These are phyloP conservation scores for Beauveria pseudobassiana DNA, from an alignment of 2,329 filamentous ascomycete species.

Conservation along the genomic window DNA sequence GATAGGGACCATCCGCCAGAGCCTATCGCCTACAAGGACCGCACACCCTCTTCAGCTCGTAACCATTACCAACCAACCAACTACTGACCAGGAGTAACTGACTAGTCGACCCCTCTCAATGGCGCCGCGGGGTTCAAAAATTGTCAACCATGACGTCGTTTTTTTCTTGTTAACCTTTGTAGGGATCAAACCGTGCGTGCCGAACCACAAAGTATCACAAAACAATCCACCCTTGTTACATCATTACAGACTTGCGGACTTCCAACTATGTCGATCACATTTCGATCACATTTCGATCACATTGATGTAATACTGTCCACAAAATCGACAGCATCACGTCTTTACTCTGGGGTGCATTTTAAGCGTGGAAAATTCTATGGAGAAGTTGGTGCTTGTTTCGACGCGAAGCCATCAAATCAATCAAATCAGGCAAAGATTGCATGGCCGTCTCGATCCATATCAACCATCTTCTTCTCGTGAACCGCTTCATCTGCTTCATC, in stretches of 20 bases:
- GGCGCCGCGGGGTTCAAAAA: neutral
- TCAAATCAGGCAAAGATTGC: neutral
- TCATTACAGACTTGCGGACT: neutral
- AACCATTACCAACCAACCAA: too few species aligned
- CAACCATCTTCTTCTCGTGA: neutral
- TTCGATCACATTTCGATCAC: neutral
- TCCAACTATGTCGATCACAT: neutral
- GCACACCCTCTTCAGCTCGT: neutral
- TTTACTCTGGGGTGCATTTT: neutral
- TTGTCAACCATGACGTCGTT: neutral
- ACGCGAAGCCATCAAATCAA: neutral
- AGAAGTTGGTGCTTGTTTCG: constrained; percentile 1
- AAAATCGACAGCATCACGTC: neutral
- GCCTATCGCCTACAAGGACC: neutral
- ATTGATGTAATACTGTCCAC: neutral
- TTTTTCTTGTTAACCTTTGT: neutral
- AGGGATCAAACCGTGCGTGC: neutral
- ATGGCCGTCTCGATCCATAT: neutral
- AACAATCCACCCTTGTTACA: neutral
- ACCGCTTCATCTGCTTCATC: neutral
- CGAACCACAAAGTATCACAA: neutral
- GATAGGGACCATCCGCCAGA: too few species aligned
- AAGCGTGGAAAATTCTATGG: constrained; percentile 3
- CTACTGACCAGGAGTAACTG: neutral
- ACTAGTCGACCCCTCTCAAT: neutral